Conservation (phyloP, 1,284 basidiomycete species). For the Sporisorium exsertum region DNA sequence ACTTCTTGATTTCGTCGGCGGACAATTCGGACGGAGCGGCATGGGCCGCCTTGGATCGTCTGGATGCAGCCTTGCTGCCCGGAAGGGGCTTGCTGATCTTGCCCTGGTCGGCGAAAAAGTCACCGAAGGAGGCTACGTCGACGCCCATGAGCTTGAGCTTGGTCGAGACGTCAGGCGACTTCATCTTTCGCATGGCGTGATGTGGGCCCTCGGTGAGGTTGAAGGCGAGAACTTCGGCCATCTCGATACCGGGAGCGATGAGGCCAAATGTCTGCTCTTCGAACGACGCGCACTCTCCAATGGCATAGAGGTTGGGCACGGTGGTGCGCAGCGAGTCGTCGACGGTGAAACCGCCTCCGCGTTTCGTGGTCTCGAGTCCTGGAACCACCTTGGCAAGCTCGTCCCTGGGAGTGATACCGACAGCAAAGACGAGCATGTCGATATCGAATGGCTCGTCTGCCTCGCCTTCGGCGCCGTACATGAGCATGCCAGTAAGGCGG, state of each 20-base stretch:
- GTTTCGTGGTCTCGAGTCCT: conserved; percentile 72
- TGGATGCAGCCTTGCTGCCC: conserved; percentile 22
- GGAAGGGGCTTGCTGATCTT: conserved; percentile 60
- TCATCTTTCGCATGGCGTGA: conserved; percentile 74
- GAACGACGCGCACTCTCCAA: conserved; percentile 82
- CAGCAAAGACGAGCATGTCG: conserved; percentile 68
- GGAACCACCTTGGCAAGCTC: conserved; percentile 73
- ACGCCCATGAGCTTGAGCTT: conserved; percentile 81
- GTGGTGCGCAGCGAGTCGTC: conserved; percentile 76
- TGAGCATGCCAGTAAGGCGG: conserved; percentile 57
- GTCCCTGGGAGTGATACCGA: conserved; percentile 76
- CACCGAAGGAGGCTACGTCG: conserved; percentile 80
- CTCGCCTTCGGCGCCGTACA: conserved; percentile 65
- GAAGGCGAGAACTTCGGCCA: conserved; percentile 81
- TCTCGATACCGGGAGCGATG: conserved; percentile 80
- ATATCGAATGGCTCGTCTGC: conserved; percentile 64
- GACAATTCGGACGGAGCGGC: conserved; percentile 17
- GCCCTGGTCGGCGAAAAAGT: conserved; percentile 78
- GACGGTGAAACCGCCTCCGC: conserved; percentile 76
- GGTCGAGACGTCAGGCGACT: conserved; percentile 76
- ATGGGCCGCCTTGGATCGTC: conserved; percentile 12
- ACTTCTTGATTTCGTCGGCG: conserved; percentile 40
- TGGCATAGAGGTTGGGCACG: conserved; percentile 76
- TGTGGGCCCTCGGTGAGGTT: conserved; percentile 74
- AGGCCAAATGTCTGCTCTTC: conserved; percentile 78